Conservation (phyloP, 805 yeast species). For the Starmerella etchellsii region DNA sequence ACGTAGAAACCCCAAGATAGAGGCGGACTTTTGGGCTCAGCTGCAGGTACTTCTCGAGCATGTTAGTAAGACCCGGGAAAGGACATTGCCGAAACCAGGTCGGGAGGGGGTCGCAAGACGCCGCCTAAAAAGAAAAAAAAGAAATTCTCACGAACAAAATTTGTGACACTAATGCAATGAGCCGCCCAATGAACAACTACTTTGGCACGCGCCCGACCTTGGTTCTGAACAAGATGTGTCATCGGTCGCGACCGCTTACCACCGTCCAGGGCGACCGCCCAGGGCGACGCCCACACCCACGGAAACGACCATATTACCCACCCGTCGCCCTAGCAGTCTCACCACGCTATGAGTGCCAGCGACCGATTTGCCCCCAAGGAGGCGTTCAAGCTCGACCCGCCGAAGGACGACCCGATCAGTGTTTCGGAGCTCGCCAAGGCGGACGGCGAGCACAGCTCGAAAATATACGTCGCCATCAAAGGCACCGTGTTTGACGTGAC, state of each 20-base stretch:
- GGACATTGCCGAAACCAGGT: conserved; percentile 3
- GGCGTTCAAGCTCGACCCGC: conserved; percentile 41
- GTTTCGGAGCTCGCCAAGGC: conserved; percentile 33
- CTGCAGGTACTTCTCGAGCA: conserved; percentile 13
- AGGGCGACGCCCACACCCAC: too few relatives aligned
- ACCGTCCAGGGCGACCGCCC: too few relatives aligned
- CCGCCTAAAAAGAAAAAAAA: too few relatives aligned
- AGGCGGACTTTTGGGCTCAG: conserved; percentile 18
- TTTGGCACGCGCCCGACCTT: too few relatives aligned
- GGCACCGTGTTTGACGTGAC: conserved; percentile 74
- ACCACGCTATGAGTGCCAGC: conserved; percentile 15
- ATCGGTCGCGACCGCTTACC: too few relatives aligned
- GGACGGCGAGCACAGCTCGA: conserved; percentile 34
- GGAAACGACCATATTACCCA: too few relatives aligned
- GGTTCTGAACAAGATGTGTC: too few relatives aligned
- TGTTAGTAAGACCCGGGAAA: too few relatives aligned
- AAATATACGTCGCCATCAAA: conserved; percentile 60
- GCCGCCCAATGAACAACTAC: too few relatives aligned
- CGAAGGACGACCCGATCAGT: conserved; percentile 35
- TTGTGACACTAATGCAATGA: too few relatives aligned
- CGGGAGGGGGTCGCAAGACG: neutral
- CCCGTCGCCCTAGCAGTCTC: too few relatives aligned
- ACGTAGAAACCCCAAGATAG: conserved; percentile 17
- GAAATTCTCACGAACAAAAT: too few relatives aligned
- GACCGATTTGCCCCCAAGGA: conserved; percentile 42